These are phyloP conservation scores for Ogataea ganodermae DNA, from an alignment of 805 yeast species.

Conservation along the genomic window DNA sequence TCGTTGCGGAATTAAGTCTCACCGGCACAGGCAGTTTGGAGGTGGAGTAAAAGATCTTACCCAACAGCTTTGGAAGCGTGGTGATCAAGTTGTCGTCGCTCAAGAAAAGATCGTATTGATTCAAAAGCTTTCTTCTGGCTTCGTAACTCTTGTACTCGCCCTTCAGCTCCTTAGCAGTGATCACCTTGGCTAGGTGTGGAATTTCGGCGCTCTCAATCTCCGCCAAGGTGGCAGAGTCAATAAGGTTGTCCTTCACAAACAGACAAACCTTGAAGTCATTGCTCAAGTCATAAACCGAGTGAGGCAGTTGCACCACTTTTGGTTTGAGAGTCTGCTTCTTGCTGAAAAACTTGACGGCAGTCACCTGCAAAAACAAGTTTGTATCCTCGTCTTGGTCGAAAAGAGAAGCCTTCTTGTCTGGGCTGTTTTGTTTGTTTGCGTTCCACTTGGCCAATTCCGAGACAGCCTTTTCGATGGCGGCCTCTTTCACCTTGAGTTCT, in stretches of 20 bases:
- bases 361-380: slow-evolving; percentile 59
- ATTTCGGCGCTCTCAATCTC: slow-evolving; percentile 48
- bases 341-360: slow-evolving; percentile 64
- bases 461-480: slow-evolving; percentile 51
- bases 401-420: slow-evolving; percentile 46
- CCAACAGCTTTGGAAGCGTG: slow-evolving; percentile 78
- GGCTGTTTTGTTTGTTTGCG: slow-evolving; percentile 34
- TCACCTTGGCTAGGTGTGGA: slow-evolving; percentile 52
- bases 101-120: slow-evolving; percentile 72
- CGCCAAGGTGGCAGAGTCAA: slow-evolving; percentile 45
- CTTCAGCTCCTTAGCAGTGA: slow-evolving; percentile 74
- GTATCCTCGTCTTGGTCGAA: slow-evolving; percentile 59
- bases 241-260: slow-evolving; percentile 65
- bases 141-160: slow-evolving; percentile 88
- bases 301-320: slow-evolving; percentile 45
- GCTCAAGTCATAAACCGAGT: slow-evolving; percentile 48
- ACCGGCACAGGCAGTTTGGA: slow-evolving; percentile 71
- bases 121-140: slow-evolving; percentile 72
- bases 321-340: slow-evolving; percentile 62
- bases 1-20: slow-evolving; percentile 39
- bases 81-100: slow-evolving; percentile 83
- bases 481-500: slow-evolving; percentile 22
- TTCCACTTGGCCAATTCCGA: slow-evolving; percentile 66
- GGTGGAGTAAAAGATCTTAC: slow-evolving; percentile 69
- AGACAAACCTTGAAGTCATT: slow-evolving; percentile 57